These are phyloP conservation scores for Naganishia antarctica DNA, from an alignment of 768 basidiomycete species.

Conservation along the genomic window DNA sequence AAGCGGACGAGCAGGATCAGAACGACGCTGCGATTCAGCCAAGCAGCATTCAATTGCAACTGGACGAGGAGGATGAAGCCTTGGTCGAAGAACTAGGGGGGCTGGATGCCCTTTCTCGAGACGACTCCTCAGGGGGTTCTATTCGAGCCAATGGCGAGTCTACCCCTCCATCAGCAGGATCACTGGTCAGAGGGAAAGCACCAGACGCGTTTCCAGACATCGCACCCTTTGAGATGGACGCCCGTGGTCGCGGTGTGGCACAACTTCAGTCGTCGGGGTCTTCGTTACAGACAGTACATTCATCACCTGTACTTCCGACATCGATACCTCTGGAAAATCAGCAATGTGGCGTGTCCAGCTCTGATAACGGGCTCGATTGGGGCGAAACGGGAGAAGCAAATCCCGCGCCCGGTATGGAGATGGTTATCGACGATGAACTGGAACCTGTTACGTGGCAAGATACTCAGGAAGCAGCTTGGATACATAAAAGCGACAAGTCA, in stretches of 20 bases:
- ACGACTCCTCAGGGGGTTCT: not conserved
- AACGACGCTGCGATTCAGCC: too few relatives aligned
- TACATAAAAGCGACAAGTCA: not conserved
- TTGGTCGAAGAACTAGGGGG: conserved; percentile 1
- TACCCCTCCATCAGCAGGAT: not conserved
- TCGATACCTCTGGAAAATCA: not conserved
- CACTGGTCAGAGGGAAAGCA: not conserved
- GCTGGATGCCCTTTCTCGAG: not conserved
- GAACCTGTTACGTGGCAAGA: not conserved
- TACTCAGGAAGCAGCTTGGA: not conserved
- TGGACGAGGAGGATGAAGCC: conserved; percentile 18
- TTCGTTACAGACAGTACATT: too few relatives aligned
- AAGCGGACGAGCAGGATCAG: too few relatives aligned
- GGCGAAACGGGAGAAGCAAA: too few relatives aligned
- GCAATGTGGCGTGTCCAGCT: not conserved
- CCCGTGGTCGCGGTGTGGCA: too few relatives aligned
- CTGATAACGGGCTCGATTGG: not conserved
- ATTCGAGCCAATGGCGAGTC: not conserved
- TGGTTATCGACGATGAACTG: conserved; percentile 17
- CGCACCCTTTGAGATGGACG: not conserved
- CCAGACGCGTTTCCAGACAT: not conserved
- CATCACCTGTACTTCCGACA: not conserved
- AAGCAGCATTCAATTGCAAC: not conserved
- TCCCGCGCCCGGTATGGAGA: not conserved
- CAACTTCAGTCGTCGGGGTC: too few relatives aligned